phyloP scores from a whole-genome alignment of 1,284 basidiomycete genomes.

The Acaromyces ingoldii region DNA sequence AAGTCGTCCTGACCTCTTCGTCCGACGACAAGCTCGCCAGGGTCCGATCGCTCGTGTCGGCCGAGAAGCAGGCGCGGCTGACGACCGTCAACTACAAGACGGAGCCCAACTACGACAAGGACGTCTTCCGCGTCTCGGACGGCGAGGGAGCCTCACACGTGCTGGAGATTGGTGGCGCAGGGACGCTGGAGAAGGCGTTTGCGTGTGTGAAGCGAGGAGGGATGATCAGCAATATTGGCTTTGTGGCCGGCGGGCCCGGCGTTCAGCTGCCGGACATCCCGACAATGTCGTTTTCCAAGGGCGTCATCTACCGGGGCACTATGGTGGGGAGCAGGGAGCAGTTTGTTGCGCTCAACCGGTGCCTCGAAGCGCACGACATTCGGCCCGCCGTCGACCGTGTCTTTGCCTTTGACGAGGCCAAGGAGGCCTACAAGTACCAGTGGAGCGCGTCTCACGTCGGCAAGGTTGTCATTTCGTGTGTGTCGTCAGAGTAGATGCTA shows the following conservation, averaged over 20 bases:
- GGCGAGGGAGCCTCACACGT: slow-evolving; percentile 59
- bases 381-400: slow-evolving; percentile 1
- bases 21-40: slow-evolving; percentile 62
- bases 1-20: slow-evolving; percentile 61
- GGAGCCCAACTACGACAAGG: slow-evolving; percentile 59
- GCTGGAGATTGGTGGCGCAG: slow-evolving; percentile 60
- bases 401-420: slow-evolving; percentile 3
- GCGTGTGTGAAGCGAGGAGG: slow-evolving; percentile 56
- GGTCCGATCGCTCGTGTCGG: slow-evolving; percentile 30
- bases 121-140: slow-evolving; percentile 58
- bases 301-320: too few species aligned
- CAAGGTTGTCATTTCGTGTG: too few species aligned
- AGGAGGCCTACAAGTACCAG: slow-evolving; percentile 1
- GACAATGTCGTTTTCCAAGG: too few species aligned
- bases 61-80: slow-evolving; percentile 28
- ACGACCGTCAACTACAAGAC: slow-evolving; percentile 58
- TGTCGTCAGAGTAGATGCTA: too few species aligned
- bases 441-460: too few species aligned
- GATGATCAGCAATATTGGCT: slow-evolving; percentile 58
- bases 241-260: slow-evolving; percentile 7
- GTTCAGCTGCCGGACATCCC: too few species aligned
- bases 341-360: too few species aligned
- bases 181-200: slow-evolving; percentile 57
- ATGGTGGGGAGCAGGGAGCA: too few species aligned
- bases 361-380: too few species aligned